A percentile compares a stretch with the other conserved stretches of the same genome.
phyloP scores from a whole-genome alignment of 441 rosid species.

The Eruca vesicaria region DNA sequence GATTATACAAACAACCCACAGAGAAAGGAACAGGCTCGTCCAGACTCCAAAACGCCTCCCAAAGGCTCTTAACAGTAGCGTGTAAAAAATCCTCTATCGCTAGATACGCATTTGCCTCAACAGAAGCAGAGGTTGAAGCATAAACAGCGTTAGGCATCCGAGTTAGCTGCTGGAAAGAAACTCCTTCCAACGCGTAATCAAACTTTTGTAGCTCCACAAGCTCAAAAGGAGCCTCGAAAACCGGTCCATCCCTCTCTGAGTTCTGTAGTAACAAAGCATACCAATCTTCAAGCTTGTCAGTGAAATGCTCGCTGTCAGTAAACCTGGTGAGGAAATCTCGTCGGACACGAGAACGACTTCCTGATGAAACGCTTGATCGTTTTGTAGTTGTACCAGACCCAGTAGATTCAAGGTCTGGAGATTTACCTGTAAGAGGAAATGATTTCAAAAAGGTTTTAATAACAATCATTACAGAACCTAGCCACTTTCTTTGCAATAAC shows the following conservation, averaged over 20 bases:
- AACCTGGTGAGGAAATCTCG: conserved; percentile 72
- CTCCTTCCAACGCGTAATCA: conserved; percentile 87
- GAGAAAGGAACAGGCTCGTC: conserved; percentile 79
- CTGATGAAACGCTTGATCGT: conserved; percentile 75
- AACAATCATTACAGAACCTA: not conserved
- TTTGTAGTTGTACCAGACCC: conserved; percentile 80
- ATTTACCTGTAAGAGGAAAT: conserved; percentile 56
- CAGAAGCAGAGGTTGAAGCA: conserved; percentile 68
- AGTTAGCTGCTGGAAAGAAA: conserved; percentile 80
- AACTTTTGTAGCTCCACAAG: conserved; percentile 83
- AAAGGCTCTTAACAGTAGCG: conserved; percentile 72
- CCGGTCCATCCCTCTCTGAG: conserved; percentile 42
- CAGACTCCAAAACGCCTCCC: conserved; percentile 93
- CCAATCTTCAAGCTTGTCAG: conserved; percentile 71
- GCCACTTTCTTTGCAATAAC: too few species aligned
- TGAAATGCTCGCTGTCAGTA: conserved; percentile 50
- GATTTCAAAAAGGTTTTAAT: not conserved
- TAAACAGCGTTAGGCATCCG: conserved; percentile 84
- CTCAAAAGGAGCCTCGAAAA: conserved; percentile 84
- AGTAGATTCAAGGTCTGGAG: conserved; percentile 80
- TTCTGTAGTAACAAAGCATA: conserved; percentile 45
- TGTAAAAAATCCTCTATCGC: conserved; percentile 89
- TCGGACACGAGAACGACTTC: conserved; percentile 56
- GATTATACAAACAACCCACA: conserved; percentile 55
- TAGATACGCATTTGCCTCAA: conserved; percentile 71